Evolutionary conservation across 805 yeast genomes (phyloP).

Genomic region (Starmerella ratchasimensis): DNA sequence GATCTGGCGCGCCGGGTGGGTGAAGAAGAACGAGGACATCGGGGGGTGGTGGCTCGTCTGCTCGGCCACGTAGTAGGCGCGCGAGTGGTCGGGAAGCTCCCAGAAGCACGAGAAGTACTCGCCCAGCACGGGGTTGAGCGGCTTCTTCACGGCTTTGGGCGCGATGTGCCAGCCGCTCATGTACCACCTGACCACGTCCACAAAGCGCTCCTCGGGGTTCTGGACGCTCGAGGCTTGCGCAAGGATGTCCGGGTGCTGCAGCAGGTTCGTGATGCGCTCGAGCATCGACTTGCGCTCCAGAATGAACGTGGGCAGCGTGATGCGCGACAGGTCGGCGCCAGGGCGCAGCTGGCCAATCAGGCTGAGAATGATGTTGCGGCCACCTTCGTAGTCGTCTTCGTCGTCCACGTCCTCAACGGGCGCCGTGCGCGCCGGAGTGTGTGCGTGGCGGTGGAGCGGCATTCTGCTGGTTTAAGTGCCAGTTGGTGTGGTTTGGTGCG

Average conservation of each 20-base stretch:
- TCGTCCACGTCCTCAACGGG: conserved; percentile 33
- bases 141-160: conserved; percentile 96
- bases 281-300: conserved; percentile 91
- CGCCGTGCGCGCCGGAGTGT: conserved; percentile 1
- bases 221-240: conserved; percentile 48
- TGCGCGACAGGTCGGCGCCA: conserved; percentile 78
- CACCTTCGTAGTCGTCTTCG: conserved; percentile 82
- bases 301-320: conserved; percentile 89
- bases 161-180: conserved; percentile 96
- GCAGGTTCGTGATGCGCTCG: conserved; percentile 82
- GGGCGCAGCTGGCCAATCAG: conserved; percentile 86
- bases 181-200: conserved; percentile 74
- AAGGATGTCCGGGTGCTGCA: conserved; percentile 59
- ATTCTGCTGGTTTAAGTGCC: too few relatives aligned
- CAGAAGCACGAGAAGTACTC: conserved; percentile 85
- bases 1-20: conserved; percentile 66
- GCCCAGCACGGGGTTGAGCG: conserved; percentile 87
- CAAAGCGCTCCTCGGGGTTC: conserved; percentile 56
- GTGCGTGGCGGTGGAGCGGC: too few relatives aligned
- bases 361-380: conserved; percentile 73
- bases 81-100: conserved; percentile 59
- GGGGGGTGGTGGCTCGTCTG: conserved; percentile 99
- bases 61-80: conserved; percentile 78
- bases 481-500: too few relatives aligned
- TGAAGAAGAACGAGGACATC: conserved; percentile 80